These are phyloP conservation scores for Phytopythium cucurbitacearum DNA, from an alignment of 352 stramenopile species.

Conservation along the genomic window DNA sequence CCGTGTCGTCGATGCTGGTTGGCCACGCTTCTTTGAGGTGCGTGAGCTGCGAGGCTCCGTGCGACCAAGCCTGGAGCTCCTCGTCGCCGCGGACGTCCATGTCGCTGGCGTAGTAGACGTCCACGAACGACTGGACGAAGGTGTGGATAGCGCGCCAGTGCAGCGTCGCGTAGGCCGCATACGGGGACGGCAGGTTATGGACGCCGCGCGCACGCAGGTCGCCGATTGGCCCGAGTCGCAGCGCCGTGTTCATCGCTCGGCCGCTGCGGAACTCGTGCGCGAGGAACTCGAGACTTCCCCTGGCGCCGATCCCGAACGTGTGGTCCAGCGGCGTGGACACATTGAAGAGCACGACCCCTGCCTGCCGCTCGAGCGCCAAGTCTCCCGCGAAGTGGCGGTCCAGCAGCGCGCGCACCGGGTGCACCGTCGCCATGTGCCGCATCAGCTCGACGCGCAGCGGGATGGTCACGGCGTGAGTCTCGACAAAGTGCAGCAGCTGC, in stretches of 20 bases:
- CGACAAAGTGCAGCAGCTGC: constrained; percentile 47
- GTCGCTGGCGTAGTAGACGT: constrained; percentile 27
- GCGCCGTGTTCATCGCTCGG: neutral
- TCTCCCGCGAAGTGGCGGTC: constrained; percentile 29
- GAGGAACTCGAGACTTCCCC: constrained; percentile 24
- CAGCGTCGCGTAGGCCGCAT: constrained; percentile 26
- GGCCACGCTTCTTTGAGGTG: constrained; percentile 19
- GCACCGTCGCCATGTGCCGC: constrained; percentile 21
- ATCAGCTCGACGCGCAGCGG: constrained; percentile 41
- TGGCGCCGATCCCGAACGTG: constrained; percentile 41
- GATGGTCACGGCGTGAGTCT: constrained; percentile 43
- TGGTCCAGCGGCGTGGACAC: constrained; percentile 28
- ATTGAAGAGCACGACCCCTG: constrained; percentile 33
- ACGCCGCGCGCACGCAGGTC: constrained; percentile 21
- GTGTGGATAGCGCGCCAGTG: constrained; percentile 20
- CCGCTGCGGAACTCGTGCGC: constrained; percentile 6
- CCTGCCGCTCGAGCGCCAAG: constrained; percentile 34
- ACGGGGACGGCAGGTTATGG: constrained; percentile 28
- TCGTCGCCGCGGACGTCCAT: constrained; percentile 19
- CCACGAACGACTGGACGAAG: constrained; percentile 20
- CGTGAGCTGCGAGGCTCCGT: constrained; percentile 12
- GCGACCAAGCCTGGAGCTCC: constrained; percentile 35
- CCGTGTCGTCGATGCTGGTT: constrained; percentile 4
- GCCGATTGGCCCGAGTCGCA: neutral
- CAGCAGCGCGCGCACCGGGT: constrained; percentile 33